Base-by-base conservation (phyloP, 768 basidiomycete species). In the Leccinum aurantiacum region DNA sequence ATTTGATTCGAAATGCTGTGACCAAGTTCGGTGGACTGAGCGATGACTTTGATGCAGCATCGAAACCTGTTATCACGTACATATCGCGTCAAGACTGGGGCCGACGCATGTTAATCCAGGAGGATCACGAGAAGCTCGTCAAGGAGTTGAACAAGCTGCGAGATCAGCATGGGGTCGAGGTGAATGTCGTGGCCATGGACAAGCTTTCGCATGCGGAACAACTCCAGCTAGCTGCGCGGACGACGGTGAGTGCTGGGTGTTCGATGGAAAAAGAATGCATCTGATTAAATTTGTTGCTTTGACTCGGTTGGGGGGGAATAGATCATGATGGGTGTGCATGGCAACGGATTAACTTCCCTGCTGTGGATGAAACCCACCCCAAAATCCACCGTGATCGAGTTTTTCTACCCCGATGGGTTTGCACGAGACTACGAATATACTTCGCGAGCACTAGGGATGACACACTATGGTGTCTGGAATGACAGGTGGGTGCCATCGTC, bases 291-390 rank as follows among this genome's bases (percentile, higher is more conserved):
- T 17, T 25, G 2, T 5, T 31, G 24, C n/a, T 4, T 31, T 22
- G 14, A 15, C 44, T 5, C 4, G 1, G 13, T 11, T 48, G 11
- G 19, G 35, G n/a, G 8, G n/a, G 9, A 29, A 6, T 61, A 96
- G 94, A 92, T 96, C 67, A 83, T 96, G 87, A 89, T 95, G 83
- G 94, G 94, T 59, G 89, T 96, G 15, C 94, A 96, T 67, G 94
- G 95, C 10, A 96, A 97, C 69, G 95, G 92, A 33, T 72, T 97
- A 41, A 95, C 93, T 0, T 82, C 91, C 29, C 81, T 95, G 1
- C 71, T 97, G 5, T 97, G 93, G 94, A 97, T 96, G 95, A 88
- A 90, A 24, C 90, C 91, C 2, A 84, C 83, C 3, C 86, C 87
- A 6, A 80, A 88, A 17, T 83, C 91, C 33, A 93, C 95, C 0